Percentiles rank a stretch among this genome's conserved stretches.
Evolutionary conservation across 768 basidiomycete species (phyloP).

Genomic region (Lentinula sp.): DNA sequence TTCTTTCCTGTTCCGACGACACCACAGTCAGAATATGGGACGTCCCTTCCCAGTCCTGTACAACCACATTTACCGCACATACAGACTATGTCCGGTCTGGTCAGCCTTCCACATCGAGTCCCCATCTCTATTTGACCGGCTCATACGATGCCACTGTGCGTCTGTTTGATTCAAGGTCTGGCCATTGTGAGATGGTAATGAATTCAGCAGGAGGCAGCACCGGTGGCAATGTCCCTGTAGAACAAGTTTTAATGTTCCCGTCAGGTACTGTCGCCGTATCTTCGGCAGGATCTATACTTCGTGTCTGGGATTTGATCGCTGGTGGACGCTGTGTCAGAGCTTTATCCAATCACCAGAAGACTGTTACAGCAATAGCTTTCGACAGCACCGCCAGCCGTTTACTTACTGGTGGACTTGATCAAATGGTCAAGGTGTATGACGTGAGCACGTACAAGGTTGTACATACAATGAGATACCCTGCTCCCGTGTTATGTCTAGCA

Average conservation of each 20-base stretch:
- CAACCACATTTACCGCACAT: slow-evolving; percentile 79
- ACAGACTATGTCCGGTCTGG: slow-evolving; percentile 96
- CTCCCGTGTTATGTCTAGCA: slow-evolving; percentile 84
- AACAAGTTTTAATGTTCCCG: slow-evolving; percentile 90
- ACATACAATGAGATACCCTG: slow-evolving; percentile 98
- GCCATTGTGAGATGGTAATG: slow-evolving; percentile 82
- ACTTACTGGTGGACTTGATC: slow-evolving; percentile 88
- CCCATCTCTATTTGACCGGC: slow-evolving; percentile 82
- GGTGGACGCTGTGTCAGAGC: slow-evolving; percentile 88
- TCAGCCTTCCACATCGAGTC: slow-evolving; percentile 76
- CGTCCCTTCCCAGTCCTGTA: slow-evolving; percentile 78
- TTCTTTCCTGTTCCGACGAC: slow-evolving; percentile 95
- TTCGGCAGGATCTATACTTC: slow-evolving; percentile 85
- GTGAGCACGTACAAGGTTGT: slow-evolving; percentile 90
- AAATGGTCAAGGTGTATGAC: slow-evolving; percentile 99
- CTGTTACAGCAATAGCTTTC: slow-evolving; percentile 85
- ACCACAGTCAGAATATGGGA: slow-evolving; percentile 94
- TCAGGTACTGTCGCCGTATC: slow-evolving; percentile 83
- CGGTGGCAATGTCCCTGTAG: slow-evolving; percentile 60
- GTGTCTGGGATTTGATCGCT: slow-evolving; percentile 92
- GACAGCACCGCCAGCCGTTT: slow-evolving; percentile 71
- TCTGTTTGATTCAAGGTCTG: slow-evolving; percentile 82
- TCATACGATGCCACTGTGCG: slow-evolving; percentile 92
- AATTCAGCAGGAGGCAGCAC: slow-evolving; percentile 27
- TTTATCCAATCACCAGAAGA: slow-evolving; percentile 97